These are phyloP conservation scores for Viridothelium virens DNA, from an alignment of 495 filamentous ascomycete genomes.

Conservation along the genomic window DNA sequence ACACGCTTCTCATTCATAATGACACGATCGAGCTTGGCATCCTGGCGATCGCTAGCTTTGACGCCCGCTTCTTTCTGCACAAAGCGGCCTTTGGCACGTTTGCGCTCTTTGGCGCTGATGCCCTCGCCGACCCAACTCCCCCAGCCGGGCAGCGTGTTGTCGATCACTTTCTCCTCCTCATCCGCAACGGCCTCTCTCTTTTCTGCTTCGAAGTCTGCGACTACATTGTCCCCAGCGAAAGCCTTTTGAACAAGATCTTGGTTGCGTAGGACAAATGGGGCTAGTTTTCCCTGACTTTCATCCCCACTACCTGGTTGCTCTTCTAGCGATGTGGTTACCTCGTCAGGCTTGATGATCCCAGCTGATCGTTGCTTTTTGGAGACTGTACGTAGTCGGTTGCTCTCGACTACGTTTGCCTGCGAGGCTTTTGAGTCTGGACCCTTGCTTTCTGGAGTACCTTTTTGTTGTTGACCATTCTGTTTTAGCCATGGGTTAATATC, in stretches of 20 bases:
- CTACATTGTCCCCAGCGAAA: slow-evolving; percentile 87
- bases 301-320: slow-evolving; percentile 45
- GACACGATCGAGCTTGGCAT: slow-evolving; percentile 69
- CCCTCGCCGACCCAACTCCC: slow-evolving; percentile 83
- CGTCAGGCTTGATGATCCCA: neutral
- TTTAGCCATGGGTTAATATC: slow-evolving; percentile 12
- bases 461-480: neutral
- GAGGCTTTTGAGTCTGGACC: neutral
- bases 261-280: slow-evolving; percentile 62
- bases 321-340: neutral
- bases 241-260: slow-evolving; percentile 74
- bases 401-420: neutral
- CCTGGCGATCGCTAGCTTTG: slow-evolving; percentile 66
- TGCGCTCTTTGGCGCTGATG: slow-evolving; percentile 52
- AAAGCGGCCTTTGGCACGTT: slow-evolving; percentile 44
- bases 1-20: slow-evolving; percentile 89
- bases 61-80: slow-evolving; percentile 69
- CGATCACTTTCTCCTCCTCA: slow-evolving; percentile 77
- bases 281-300: slow-evolving; percentile 40
- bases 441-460: neutral
- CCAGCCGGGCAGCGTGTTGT: slow-evolving; percentile 87
- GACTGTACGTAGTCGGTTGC: neutral
- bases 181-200: slow-evolving; percentile 65
- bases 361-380: neutral
- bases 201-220: slow-evolving; percentile 70